Evolutionary conservation across 2,329 filamentous ascomycete genomes (phyloP).

Genomic region (Plenodomus biglobosus): DNA sequence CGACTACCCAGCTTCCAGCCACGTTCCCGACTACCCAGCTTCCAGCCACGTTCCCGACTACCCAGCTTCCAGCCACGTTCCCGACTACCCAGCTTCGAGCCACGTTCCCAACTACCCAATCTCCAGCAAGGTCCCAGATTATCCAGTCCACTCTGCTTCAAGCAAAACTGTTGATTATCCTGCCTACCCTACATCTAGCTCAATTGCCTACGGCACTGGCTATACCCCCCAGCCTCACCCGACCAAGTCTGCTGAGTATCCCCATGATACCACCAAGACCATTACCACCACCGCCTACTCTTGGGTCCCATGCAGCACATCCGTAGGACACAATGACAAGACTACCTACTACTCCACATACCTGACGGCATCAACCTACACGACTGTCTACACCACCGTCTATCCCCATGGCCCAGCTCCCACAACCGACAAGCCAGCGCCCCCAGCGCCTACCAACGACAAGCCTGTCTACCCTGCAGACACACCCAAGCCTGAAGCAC

Average conservation of each 20-base stretch:
- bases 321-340: conserved; percentile 33
- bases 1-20: background rate
- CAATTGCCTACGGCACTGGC: background rate
- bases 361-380: conserved; percentile 37
- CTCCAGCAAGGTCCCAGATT: background rate
- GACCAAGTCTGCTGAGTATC: conserved; percentile 3
- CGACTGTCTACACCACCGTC: conserved; percentile 1
- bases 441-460: conserved; percentile 12
- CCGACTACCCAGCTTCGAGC: background rate
- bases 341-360: conserved; percentile 43
- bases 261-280: conserved; percentile 26
- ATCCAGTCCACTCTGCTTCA: conserved; percentile 9
- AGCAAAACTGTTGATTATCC: too few species aligned
- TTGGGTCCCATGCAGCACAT: conserved; percentile 42
- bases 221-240: conserved; percentile 2
- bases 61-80: conserved; percentile 3
- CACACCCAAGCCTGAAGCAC: conserved; percentile 11
- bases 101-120: background rate
- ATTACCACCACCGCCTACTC: conserved; percentile 37
- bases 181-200: background rate
- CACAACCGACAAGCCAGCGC: background rate
- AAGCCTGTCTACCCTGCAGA: conserved; percentile 3
- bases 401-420: conserved; percentile 14
- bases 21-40: background rate
- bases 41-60: conserved; percentile 5